These are phyloP conservation scores for Populus simonii DNA, from an alignment of 345 rosid species.

Conservation along the genomic window DNA sequence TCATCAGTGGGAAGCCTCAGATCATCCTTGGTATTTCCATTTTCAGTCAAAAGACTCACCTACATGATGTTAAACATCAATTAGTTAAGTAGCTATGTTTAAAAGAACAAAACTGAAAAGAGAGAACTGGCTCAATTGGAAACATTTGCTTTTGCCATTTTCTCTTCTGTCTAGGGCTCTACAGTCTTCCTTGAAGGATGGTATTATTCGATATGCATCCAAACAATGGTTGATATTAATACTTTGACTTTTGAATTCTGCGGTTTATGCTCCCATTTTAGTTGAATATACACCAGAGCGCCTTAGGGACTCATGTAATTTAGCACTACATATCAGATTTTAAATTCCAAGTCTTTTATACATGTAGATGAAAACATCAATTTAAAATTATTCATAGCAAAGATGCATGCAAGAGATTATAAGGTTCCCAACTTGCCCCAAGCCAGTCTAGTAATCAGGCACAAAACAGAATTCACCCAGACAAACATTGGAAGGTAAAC, in stretches of 20 bases:
- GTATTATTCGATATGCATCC: not conserved
- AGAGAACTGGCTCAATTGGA: not conserved
- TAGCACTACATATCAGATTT: not conserved
- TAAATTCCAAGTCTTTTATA: not conserved
- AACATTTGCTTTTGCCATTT: not conserved
- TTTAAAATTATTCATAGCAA: not conserved
- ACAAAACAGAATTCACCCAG: not conserved
- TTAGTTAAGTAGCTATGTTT: not conserved
- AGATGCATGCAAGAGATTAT: not conserved
- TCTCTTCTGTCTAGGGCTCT: not conserved
- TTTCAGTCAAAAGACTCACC: conserved; percentile 74
- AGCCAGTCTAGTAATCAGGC: not conserved
- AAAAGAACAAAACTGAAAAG: not conserved
- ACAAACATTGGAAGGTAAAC: not conserved
- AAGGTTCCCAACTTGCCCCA: not conserved
- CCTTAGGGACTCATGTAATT: not conserved
- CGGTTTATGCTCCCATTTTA: not conserved
- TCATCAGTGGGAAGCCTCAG: conserved; percentile 77
- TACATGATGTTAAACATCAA: conserved; percentile 5
- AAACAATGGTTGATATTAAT: not conserved
- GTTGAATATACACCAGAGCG: not conserved
- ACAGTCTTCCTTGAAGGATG: not conserved
- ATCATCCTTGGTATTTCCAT: conserved; percentile 69
- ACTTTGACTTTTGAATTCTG: not conserved
- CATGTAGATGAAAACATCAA: not conserved